Evolutionary conservation across 1,284 basidiomycete genomes (phyloP).

Genomic region (Peniophora sp.): DNA sequence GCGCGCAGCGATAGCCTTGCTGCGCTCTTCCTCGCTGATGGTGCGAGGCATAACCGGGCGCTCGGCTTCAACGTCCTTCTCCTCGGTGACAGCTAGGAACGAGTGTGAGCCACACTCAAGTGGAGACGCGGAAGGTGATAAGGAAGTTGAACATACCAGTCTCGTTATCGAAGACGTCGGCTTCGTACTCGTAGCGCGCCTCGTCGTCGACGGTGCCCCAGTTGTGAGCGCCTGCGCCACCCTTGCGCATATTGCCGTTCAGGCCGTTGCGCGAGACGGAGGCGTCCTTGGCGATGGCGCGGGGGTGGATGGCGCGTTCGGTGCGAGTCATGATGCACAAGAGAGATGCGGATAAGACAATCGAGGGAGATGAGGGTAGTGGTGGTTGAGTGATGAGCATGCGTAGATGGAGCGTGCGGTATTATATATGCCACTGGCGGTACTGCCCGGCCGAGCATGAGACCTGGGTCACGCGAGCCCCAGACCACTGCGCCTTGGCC

Average conservation of each 20-base stretch:
- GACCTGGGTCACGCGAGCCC: too few species aligned
- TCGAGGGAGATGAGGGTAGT: background rate
- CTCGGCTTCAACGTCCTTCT: constrained; percentile 3
- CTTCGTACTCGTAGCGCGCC: constrained; percentile 46
- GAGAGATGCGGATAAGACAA: background rate
- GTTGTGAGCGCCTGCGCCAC: constrained; percentile 74
- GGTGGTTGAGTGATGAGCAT: background rate
- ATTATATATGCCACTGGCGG: background rate
- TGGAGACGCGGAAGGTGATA: background rate
- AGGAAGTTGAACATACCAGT: constrained; percentile 5
- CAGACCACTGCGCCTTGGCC: too few species aligned
- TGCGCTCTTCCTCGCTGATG: constrained; percentile 58
- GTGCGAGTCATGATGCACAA: constrained; percentile 62
- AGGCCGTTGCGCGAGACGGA: constrained; percentile 72
- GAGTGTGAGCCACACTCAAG: background rate
- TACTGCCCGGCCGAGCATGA: too few species aligned
- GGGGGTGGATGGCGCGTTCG: constrained; percentile 62
- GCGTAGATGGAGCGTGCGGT: background rate
- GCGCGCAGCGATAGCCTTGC: constrained; percentile 55
- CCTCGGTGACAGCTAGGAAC: background rate
- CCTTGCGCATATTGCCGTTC: constrained; percentile 68
- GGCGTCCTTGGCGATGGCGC: constrained; percentile 72
- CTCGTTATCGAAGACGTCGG: constrained; percentile 26
- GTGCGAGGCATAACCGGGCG: constrained; percentile 17
- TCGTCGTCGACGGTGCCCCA: constrained; percentile 74